Evolutionary conservation across 2,329 filamentous ascomycete species (phyloP), one percentile per base, ranked within the genome.

Genomic region (Apiospora malaysiana): DNA sequence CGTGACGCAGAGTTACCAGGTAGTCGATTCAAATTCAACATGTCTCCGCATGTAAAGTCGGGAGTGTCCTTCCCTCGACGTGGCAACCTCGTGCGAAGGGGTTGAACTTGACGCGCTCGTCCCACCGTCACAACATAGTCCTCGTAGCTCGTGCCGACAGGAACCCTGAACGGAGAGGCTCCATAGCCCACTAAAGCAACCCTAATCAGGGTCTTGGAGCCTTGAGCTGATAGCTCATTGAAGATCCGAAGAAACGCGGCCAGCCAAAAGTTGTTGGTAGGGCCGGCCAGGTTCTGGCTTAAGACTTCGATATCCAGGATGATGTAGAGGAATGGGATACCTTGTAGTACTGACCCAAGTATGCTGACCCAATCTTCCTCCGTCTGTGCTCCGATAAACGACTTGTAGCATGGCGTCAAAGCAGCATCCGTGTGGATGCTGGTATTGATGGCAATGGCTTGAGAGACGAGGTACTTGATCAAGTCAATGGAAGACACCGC

Each of bases 371-470:
- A 65, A 1, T 65, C 59, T 1, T 42, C 27, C 27, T 65, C 40
- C 32, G 32, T 65, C 18, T 37, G 18, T 21, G 59, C 59, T 4
- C 65, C 65, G 6, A 66, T 25, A 21, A 25, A 66, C 2, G 40
- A 45, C 8, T 12, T 66, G 21, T 25, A 7, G 12, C n/a, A 23
- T 23, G 59, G 59, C 1, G 32, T 10, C 16, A 65, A 23, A 27
- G 59, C 27, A 10, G 59, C 59, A 21, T 65, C 59, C 27, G 59
- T 65, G 12, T 65, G 59, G 40, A 65, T 40, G 32, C 59, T 8
- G 32, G 40, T 42, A n/a, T 65, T 65, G 59, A 65, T 16, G 12
- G 32, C 23, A 5, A 65, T 25, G 27, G 59, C 59, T 16, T 65
- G 59, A 32, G 59, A 40, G 14, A 42, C 10, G 6, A 65, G 59